Evolutionary conservation across 371 early-diverging fungal species (phyloP), one percentile per base, ranked within the genome.

Genomic region (Umbelopsis sp.): DNA sequence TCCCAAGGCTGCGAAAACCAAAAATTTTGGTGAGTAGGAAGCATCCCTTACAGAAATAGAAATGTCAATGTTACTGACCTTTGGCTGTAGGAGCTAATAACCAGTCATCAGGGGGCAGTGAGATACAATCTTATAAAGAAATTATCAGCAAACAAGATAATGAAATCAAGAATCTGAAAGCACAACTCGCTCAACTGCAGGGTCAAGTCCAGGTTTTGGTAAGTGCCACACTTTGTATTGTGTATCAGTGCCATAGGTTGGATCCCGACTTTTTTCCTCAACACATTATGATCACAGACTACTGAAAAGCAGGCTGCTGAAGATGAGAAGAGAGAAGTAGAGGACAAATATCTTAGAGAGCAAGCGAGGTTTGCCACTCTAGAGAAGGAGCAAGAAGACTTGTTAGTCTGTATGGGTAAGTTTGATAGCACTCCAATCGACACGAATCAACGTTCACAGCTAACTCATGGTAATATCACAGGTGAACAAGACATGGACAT

Each of bases 311-410:
- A 68, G 29, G 57, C 66, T 1, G 69, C 71, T 68, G 70, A 68
- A 8, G 66, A 66, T 1, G 73, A 76, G 35, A 72, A 72, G 35
- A 48, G 71, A 22, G 75, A 71, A 16, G 57, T 91, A 45, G 80
- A 86, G 41, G 51, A 75, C 4, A 74, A 76, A 50, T 50, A 82
- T 3, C 74, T 68, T 12, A 79, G 69, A 44, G 76, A 81, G 18
- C 75, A 78, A 66, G 72, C 65, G 6, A 82, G 78, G 65, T 70
- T 81, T 37, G 76, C 68, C 3, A 75, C 78, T 11, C 38, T 94
- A 62, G 91, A 92, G 72, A 89, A 90, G 69, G 97, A 97, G 72
- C 94, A 94, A 70, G 96, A 97, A 70, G 98, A 98, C 73, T 72
- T 97, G 64, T 80, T 97, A 63, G 92, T 96, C 32, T 93, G 90